These are phyloP conservation scores for Mortierella hygrophila DNA, from an alignment of 192 early-diverging fungal genomes.

Conservation along the genomic window DNA sequence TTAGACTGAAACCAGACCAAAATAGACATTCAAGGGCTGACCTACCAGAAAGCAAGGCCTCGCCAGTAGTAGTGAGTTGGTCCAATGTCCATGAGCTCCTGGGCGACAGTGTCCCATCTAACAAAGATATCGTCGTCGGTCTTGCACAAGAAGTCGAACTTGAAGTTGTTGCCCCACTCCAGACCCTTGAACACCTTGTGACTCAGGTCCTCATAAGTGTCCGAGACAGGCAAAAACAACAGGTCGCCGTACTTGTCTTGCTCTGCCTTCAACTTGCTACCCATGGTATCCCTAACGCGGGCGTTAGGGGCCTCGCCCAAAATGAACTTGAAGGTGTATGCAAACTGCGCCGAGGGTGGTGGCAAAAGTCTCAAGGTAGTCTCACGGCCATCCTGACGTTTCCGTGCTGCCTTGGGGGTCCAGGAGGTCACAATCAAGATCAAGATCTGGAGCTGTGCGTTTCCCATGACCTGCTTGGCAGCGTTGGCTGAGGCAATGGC, in stretches of 20 bases:
- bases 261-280: slow-evolving; percentile 60
- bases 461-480: slow-evolving; percentile 41
- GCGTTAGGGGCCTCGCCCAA: slow-evolving; percentile 63
- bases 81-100: slow-evolving; percentile 61
- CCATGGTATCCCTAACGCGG: slow-evolving; percentile 57
- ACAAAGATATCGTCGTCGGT: slow-evolving; percentile 75
- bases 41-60: slow-evolving; percentile 70
- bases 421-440: slow-evolving; percentile 69
- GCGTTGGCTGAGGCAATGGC: slow-evolving; percentile 38
- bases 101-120: slow-evolving; percentile 65
- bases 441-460: slow-evolving; percentile 60
- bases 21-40: background rate
- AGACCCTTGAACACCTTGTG: slow-evolving; percentile 67
- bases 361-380: slow-evolving; percentile 63
- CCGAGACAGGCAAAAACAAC: slow-evolving; percentile 65
- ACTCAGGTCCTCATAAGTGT: slow-evolving; percentile 67
- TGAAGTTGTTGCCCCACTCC: slow-evolving; percentile 66
- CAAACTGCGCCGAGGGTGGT: slow-evolving; percentile 47
- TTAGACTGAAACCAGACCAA: background rate
- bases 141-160: slow-evolving; percentile 70
- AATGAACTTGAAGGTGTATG: slow-evolving; percentile 66
- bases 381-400: slow-evolving; percentile 62
- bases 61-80: slow-evolving; percentile 66
- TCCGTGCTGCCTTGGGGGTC: slow-evolving; percentile 64
- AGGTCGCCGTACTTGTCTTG: slow-evolving; percentile 62